A percentile compares a stretch with the other conserved stretches of the same genome.
Conservation (phyloP, 768 basidiomycete species). For the Russula foetens region DNA sequence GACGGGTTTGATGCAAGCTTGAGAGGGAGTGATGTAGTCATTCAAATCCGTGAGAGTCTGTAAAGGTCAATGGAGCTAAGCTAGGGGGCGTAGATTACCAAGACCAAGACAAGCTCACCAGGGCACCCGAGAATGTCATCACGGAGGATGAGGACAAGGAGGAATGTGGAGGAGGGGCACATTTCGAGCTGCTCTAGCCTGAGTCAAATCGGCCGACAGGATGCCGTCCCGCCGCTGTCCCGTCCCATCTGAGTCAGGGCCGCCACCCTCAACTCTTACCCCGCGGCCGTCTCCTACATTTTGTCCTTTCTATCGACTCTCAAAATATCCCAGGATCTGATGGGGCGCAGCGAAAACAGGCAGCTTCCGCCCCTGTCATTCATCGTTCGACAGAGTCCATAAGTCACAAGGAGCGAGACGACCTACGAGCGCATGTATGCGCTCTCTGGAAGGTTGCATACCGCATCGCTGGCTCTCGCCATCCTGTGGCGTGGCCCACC, state of each 20-base stretch:
- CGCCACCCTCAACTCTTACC: no score
- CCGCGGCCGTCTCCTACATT: no score
- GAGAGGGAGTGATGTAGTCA: constrained; percentile 94
- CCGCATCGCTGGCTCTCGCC: not conserved
- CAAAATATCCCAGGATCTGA: no score
- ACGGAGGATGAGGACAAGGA: not conserved
- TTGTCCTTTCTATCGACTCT: no score
- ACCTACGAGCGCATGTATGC: not conserved
- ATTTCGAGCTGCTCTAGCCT: not conserved
- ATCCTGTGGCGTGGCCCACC: no score
- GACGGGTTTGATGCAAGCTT: constrained; percentile 96
- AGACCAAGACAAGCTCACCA: constrained; percentile 7
- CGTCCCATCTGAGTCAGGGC: not conserved
- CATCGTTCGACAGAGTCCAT: no score
- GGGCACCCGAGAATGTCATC: constrained; percentile 17
- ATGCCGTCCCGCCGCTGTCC: no score
- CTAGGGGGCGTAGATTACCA: not conserved
- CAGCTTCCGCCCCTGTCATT: no score
- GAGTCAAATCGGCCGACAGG: not conserved
- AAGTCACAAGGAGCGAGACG: no score
- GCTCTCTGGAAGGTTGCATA: no score
- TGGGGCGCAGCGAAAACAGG: no score
- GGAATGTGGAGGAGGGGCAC: not conserved
- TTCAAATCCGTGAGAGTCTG: constrained; percentile 92
- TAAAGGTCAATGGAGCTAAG: not conserved